Evolutionary conservation across 805 yeast species (phyloP).

Genomic region (Millerago galiae): DNA sequence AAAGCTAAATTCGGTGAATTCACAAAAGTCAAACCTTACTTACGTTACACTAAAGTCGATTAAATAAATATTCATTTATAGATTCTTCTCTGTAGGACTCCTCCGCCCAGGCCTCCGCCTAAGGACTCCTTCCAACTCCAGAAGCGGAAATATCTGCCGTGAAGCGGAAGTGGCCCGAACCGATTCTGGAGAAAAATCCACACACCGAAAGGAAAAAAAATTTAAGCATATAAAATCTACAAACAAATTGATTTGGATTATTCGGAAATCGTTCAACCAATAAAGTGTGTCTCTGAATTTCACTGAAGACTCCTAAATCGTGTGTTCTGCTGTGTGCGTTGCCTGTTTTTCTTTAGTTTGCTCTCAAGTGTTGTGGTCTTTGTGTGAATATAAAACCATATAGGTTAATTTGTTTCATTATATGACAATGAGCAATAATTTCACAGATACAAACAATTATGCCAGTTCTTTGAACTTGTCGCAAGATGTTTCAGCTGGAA

Average conservation of each 20-base stretch:
- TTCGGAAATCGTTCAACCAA: not conserved
- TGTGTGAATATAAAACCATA: not conserved
- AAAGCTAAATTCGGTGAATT: constrained; percentile 80
- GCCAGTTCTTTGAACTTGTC: constrained; percentile 17
- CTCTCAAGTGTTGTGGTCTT: too few relatives aligned
- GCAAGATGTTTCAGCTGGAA: not conserved
- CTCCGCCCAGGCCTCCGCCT: not conserved
- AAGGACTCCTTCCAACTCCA: not conserved
- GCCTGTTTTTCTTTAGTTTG: too few relatives aligned
- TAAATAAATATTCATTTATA: not conserved
- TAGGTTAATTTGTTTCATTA: not conserved
- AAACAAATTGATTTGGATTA: not conserved
- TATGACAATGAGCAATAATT: constrained; percentile 23
- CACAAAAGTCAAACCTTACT: constrained; percentile 83
- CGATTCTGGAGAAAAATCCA: not conserved
- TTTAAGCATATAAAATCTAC: not conserved
- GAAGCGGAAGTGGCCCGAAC: not conserved
- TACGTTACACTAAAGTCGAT: constrained; percentile 56
- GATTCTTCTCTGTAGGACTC: not conserved
- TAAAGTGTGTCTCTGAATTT: not conserved
- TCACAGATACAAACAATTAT: constrained; percentile 24
- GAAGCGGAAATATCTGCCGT: not conserved
- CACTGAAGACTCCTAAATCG: too few relatives aligned
- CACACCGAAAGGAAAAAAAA: not conserved
- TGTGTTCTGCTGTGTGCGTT: too few relatives aligned